phyloP scores from a whole-genome alignment of 2,329 filamentous ascomycete genomes.

The Pleoardoris graminearum region DNA sequence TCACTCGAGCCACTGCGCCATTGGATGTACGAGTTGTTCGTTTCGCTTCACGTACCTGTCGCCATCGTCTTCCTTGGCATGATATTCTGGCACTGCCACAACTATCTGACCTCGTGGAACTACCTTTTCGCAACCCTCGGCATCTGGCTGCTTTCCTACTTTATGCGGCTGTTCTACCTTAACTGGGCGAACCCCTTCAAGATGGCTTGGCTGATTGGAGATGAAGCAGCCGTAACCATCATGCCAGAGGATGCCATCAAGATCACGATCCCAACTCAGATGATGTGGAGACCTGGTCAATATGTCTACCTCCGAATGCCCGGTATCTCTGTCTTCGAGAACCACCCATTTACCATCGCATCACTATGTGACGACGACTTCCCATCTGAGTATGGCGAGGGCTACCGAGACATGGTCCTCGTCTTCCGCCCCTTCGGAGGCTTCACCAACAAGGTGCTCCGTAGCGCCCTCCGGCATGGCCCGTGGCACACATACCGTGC shows the following conservation, averaged over 20 bases:
- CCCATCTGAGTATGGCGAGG: conserved; percentile 84
- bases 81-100: conserved; percentile 95
- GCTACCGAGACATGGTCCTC: conserved; percentile 84
- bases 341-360: conserved; percentile 93
- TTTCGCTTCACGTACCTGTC: conserved; percentile 78
- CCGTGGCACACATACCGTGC: conserved; percentile 91
- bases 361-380: conserved; percentile 93
- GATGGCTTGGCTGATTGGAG: conserved; percentile 81
- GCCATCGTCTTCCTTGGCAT: conserved; percentile 79
- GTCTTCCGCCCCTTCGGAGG: conserved; percentile 91
- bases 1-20: conserved; percentile 79
- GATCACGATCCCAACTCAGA: conserved; percentile 88
- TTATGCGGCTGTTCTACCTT: conserved; percentile 76
- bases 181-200: conserved; percentile 87
- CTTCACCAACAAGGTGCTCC: conserved; percentile 83
- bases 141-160: conserved; percentile 77
- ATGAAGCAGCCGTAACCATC: conserved; percentile 86
- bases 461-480: conserved; percentile 80
- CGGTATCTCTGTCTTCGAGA: conserved; percentile 85
- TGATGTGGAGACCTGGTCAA: conserved; percentile 90
- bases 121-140: conserved; percentile 82
- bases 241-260: conserved; percentile 95
- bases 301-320: conserved; percentile 96
- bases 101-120: conserved; percentile 86
- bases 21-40: conserved; percentile 83